Evolutionary conservation across 768 basidiomycete species (phyloP), one percentile per base, ranked within the genome.

Genomic region (Macrolepiota fuliginosa): DNA sequence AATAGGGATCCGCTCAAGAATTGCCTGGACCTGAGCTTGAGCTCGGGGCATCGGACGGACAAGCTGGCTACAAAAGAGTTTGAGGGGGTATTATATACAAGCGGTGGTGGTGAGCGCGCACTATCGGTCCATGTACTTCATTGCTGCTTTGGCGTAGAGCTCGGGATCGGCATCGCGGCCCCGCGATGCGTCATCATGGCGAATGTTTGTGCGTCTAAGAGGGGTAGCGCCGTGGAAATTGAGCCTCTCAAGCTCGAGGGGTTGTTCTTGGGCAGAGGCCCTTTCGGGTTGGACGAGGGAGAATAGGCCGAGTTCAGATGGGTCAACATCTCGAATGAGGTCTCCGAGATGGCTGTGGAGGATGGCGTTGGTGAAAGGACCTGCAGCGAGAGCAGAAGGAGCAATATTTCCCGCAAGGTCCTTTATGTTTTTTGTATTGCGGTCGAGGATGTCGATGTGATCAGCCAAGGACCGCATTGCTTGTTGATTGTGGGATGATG

Each of bases 91-190:
- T n/a, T 9, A 19, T 39, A 3, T 42, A 27, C 5, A 53, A 36
- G 19, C 24, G 22, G 55, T 9, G 22, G 55, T 9, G 29, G 58
- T 25, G n/a, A 47, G 19, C 24, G 78, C 90, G 69, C 68, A 91
- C 90, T 90, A 93, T 70, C 86, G 83, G 69, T 90, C 87, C 57
- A 93, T 77, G 66, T 87, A 91, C 72, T 87, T 91, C 63, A 90
- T 69, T 0, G 91, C 90, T 9, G 91, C 91, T 62, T 85, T 78
- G 0, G 85, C 88, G 71, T 91, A 92, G 13, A 90, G 79, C 70
- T 92, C 90, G 5, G 91, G 90, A 24, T 90, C 87, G 7, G 82
- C 75, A 22, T 86, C 85, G 47, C 66, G 62, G 46, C 76, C 75
- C 39, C 71, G 72, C 9, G 54, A 49, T 15, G 42, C 29, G 58